Evolutionary conservation across 1,284 basidiomycete genomes (phyloP).

Genomic region (Hemileia vastatrix): DNA sequence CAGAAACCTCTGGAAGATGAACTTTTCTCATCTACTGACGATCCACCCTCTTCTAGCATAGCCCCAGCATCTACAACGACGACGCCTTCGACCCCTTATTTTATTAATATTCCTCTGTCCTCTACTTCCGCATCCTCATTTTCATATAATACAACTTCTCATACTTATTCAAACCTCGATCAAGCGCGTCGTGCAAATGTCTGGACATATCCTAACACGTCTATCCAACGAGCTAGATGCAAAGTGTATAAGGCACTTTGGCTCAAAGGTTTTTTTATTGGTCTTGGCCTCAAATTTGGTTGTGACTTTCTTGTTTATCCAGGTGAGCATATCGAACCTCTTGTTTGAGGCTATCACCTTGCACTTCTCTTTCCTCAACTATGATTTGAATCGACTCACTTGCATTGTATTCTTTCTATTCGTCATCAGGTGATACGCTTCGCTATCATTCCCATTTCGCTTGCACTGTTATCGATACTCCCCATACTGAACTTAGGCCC

Average conservation of each 20-base stretch:
- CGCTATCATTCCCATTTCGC: constrained; percentile 96
- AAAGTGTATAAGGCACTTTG: constrained; percentile 70
- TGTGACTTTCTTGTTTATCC: constrained; percentile 95
- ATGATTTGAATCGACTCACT: no score
- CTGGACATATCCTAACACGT: constrained; percentile 64
- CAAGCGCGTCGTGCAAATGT: constrained; percentile 58
- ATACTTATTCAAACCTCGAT: constrained; percentile 53
- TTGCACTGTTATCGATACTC: constrained; percentile 64
- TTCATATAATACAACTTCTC: no score
- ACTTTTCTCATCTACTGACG: background rate
- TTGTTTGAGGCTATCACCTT: background rate
- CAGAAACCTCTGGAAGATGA: background rate
- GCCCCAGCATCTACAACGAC: no score
- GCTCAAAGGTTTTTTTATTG: constrained; percentile 72
- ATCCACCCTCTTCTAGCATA: no score
- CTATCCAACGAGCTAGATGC: constrained; percentile 60
- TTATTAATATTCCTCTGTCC: constrained; percentile 6
- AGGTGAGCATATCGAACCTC: constrained; percentile 51
- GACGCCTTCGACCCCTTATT: constrained; percentile 2
- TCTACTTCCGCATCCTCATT: background rate
- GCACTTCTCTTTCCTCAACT: background rate
- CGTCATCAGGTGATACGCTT: constrained; percentile 68
- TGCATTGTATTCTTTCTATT: background rate
- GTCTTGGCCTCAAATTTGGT: constrained; percentile 81
- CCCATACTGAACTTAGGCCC: constrained; percentile 57